These are phyloP conservation scores for Penicillium egyptiacum DNA, from an alignment of 495 filamentous ascomycete species.

Conservation along the genomic window DNA sequence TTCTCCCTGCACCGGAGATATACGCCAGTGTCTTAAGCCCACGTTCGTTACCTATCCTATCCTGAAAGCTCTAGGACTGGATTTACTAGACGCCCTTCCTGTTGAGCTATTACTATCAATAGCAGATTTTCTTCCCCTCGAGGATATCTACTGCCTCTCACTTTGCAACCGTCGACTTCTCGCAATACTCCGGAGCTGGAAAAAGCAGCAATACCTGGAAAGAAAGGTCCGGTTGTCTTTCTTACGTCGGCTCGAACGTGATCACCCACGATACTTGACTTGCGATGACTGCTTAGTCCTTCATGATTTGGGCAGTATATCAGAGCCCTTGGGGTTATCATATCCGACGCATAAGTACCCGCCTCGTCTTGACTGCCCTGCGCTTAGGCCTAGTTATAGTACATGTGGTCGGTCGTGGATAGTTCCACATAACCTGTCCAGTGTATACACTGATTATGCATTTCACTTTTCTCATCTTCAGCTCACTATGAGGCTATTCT, in stretches of 20 bases:
- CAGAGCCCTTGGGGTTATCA: not conserved
- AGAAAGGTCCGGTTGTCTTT: not conserved
- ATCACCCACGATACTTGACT: not conserved
- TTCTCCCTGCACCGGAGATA: not conserved
- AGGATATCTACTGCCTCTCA: conserved; percentile 4
- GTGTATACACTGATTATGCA: not conserved
- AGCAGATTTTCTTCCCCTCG: not conserved
- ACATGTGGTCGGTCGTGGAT: not conserved
- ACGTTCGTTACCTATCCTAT: not conserved
- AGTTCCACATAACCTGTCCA: not conserved
- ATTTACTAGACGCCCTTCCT: not conserved
- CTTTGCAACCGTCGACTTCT: conserved; percentile 3
- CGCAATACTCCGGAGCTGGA: not conserved
- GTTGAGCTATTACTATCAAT: not conserved
- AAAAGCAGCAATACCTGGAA: not conserved
- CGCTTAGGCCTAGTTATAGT: not conserved
- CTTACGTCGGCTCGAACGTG: not conserved
- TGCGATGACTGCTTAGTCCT: not conserved
- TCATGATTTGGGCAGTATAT: not conserved
- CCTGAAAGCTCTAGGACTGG: not conserved
- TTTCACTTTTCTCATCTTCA: conserved; percentile 5
- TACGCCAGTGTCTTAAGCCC: not conserved
- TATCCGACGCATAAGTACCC: not conserved
- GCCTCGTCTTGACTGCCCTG: not conserved
- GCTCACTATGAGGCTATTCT: not conserved